A percentile compares a stretch with the other conserved stretches of the same genome.
These are phyloP conservation scores for Septoria linicola DNA, from an alignment of 2,329 filamentous ascomycete species.

Conservation along the genomic window DNA sequence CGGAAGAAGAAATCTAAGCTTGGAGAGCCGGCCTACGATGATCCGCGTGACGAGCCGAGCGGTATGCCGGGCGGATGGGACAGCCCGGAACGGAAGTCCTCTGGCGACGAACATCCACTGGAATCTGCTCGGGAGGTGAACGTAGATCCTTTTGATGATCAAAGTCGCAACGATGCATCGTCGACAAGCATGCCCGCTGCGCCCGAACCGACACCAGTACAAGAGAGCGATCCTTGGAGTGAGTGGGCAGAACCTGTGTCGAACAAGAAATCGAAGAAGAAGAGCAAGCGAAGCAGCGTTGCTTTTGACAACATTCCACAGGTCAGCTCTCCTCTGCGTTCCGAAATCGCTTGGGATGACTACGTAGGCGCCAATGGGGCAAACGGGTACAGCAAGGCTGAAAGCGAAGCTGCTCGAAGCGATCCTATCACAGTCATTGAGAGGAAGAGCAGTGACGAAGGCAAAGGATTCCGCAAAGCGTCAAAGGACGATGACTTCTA, in stretches of 20 bases:
- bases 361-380: conserved; percentile 37
- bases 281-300: conserved; percentile 45
- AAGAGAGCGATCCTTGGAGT: conserved; percentile 27
- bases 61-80: conserved; percentile 35
- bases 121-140: conserved; percentile 18
- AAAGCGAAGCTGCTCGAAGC: conserved; percentile 20
- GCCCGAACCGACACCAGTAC: conserved; percentile 17
- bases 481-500: conserved; percentile 14
- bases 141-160: conserved; percentile 25
- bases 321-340: conserved; percentile 45
- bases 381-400: conserved; percentile 15
- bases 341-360: conserved; percentile 48
- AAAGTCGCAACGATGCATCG: conserved; percentile 22
- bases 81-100: conserved; percentile 19
- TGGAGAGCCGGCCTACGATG: conserved; percentile 36
- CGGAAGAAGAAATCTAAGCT: conserved; percentile 41
- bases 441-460: conserved; percentile 5
- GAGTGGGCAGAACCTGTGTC: conserved; percentile 20
- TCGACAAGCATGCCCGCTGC: conserved; percentile 3
- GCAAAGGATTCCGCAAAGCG: conserved; percentile 11
- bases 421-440: conserved; percentile 21
- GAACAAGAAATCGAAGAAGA: conserved; percentile 45
- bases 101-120: conserved; percentile 26
- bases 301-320: conserved; percentile 39
- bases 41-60: conserved; percentile 29